A percentile compares a stretch with the other conserved stretches of the same genome.
phyloP scores from a whole-genome alignment of 495 filamentous ascomycete species.

The Aspergillus taichungensis region DNA sequence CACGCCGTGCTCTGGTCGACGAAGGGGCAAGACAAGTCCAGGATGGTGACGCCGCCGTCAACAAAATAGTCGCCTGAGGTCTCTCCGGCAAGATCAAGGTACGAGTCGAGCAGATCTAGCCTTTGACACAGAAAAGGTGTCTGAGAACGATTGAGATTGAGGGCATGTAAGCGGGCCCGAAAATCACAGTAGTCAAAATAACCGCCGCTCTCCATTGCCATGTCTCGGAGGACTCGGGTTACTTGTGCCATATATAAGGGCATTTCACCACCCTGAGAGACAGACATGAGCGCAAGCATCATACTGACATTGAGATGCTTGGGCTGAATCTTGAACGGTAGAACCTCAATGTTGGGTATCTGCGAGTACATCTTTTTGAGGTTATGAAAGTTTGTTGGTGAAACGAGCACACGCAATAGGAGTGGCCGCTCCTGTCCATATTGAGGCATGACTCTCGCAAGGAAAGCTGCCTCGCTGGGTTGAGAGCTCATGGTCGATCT shows the following conservation, averaged over 20 bases:
- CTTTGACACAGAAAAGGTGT: conserved; percentile 27
- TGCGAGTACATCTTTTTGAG: conserved; percentile 36
- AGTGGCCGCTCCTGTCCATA: conserved; percentile 21
- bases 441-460: conserved; percentile 38
- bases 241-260: conserved; percentile 46
- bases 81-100: conserved; percentile 19
- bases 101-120: conserved; percentile 35
- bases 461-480: conserved; percentile 57
- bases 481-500: conserved; percentile 40
- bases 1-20: conserved; percentile 55
- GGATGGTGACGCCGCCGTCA: conserved; percentile 56
- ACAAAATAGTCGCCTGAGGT: conserved; percentile 14
- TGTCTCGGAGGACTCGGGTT: conserved; percentile 48
- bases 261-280: conserved; percentile 13
- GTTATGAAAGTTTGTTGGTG: conserved; percentile 47
- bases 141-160: conserved; percentile 17
- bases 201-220: conserved; percentile 38
- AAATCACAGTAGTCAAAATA: conserved; percentile 45
- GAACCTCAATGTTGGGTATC: conserved; percentile 25
- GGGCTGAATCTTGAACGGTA: conserved; percentile 46
- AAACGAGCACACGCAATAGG: conserved; percentile 52
- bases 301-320: conserved; percentile 51
- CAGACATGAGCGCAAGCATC: conserved; percentile 59
- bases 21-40: conserved; percentile 67
- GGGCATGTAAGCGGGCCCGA: conserved; percentile 9